Evolutionary conservation across 345 rosid genomes (phyloP), one percentile per base, ranked within the genome.

Genomic region (Populus ilicifolia): DNA sequence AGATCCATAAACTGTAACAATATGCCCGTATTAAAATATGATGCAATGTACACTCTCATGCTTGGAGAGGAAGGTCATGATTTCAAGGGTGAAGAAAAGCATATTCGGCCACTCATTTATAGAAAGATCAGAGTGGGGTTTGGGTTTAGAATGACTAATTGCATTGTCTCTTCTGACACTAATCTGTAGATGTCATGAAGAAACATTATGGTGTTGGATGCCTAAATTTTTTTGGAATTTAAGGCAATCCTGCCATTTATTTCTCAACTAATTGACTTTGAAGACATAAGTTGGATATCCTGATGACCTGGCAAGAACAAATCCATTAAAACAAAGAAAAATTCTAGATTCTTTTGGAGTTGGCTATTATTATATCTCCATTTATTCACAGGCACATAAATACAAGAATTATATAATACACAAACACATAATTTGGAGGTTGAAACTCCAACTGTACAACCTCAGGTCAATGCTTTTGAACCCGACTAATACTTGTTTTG

Each of bases 371-470:
- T 65, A 30, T 25, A 59, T 76, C 38, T 69, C 54, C 44, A 44
- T 9, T 18, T 33, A 54, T 23, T 54, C 10, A 54, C 5, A 70
- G 54, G 35, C 20, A 59, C 38, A 77, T 39, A 50, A 36, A 59
- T 62, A 38, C 67, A 36, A 41, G 46, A 78, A 74, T 33, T 9
- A 33, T 70, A 65, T 70, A 30, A 46, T 25, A 36, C 63, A 36
- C 70, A 18, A 59, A 61, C 14, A 50, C 63, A 70, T 14, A 70
- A 78, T 33, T 39, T 70, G 79, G 84, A 66, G 65, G 81, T 78
- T 74, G 69, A 23, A 78, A 69, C 50, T 61, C 71, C 78, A 73
- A 77, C 78, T 73, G 68, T 30, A 20, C 66, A 68, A 72, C 13
- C 61, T 73, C 71, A 46, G 25, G 30, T 73, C 75, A 68, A 44